These are phyloP conservation scores for Calonectria montana DNA, from an alignment of 2,329 filamentous ascomycete species.

Conservation along the genomic window DNA sequence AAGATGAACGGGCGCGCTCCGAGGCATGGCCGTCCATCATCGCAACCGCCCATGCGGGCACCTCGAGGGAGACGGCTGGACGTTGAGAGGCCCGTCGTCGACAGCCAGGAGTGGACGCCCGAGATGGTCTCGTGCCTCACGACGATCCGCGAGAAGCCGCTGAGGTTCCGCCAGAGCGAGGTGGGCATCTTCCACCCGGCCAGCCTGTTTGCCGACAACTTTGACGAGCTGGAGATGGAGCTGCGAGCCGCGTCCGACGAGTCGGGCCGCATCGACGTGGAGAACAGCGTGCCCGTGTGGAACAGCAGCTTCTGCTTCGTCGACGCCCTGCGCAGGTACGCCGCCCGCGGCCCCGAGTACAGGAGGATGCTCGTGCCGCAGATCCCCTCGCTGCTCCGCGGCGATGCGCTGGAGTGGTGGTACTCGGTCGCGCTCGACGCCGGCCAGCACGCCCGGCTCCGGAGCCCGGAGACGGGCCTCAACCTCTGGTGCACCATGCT, in stretches of 20 bases:
- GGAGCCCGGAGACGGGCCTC: neutral
- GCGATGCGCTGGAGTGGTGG: neutral
- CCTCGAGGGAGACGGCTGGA: neutral
- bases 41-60: neutral
- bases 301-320: slow-evolving; percentile 5
- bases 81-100: neutral
- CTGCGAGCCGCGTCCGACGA: neutral
- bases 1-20: neutral
- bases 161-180: slow-evolving; percentile 1
- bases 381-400: slow-evolving; percentile 1
- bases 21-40: neutral
- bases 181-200: slow-evolving; percentile 8
- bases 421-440: slow-evolving; percentile 1
- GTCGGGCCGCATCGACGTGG: neutral
- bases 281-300: slow-evolving; percentile 2
- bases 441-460: neutral
- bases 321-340: neutral
- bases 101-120: neutral
- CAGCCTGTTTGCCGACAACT: slow-evolving; percentile 1
- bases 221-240: slow-evolving; percentile 7
- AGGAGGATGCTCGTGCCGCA: neutral
- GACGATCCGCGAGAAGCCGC: neutral
- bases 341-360: neutral
- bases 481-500: neutral
- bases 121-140: slow-evolving; percentile 6